Conservation (phyloP, 495 filamentous ascomycete genomes). For the Physcia stellaris region DNA sequence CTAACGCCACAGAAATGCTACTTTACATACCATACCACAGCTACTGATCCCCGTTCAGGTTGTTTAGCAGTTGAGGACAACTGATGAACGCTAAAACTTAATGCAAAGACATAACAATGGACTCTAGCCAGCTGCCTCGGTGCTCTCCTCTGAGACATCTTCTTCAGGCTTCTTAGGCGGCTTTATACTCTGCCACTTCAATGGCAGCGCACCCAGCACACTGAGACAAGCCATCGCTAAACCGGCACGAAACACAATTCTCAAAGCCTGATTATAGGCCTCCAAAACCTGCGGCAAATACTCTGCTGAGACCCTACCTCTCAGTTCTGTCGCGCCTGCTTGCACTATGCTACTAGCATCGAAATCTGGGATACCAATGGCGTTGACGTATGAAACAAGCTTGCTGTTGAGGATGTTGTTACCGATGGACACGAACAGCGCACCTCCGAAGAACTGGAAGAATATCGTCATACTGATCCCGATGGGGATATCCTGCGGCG, state of each 20-base stretch:
- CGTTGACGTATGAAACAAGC: constrained; percentile 34
- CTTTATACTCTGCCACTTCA: neutral
- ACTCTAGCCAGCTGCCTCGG: too few relatives aligned
- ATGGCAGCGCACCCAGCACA: constrained; percentile 10
- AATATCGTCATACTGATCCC: constrained; percentile 47
- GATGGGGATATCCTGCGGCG: constrained; percentile 35
- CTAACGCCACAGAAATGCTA: too few relatives aligned
- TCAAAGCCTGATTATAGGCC: constrained; percentile 5
- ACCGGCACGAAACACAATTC: constrained; percentile 16
- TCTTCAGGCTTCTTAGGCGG: too few relatives aligned
- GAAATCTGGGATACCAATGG: constrained; percentile 30
- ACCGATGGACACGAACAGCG: constrained; percentile 40
- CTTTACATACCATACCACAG: too few relatives aligned
- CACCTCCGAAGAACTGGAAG: constrained; percentile 44
- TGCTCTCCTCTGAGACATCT: too few relatives aligned
- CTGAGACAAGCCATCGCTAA: constrained; percentile 19
- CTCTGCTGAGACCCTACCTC: constrained; percentile 1
- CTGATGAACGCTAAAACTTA: too few relatives aligned
- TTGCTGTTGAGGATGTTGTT: constrained; percentile 38
- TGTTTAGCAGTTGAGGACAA: too few relatives aligned
- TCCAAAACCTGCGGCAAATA: neutral
- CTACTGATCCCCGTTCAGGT: too few relatives aligned
- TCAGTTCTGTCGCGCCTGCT: constrained; percentile 5
- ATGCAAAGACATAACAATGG: too few relatives aligned
- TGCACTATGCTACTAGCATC: constrained; percentile 20